phyloP scores from a whole-genome alignment of 257 asterid genomes.

The Nicotiana tomentosiformis region DNA sequence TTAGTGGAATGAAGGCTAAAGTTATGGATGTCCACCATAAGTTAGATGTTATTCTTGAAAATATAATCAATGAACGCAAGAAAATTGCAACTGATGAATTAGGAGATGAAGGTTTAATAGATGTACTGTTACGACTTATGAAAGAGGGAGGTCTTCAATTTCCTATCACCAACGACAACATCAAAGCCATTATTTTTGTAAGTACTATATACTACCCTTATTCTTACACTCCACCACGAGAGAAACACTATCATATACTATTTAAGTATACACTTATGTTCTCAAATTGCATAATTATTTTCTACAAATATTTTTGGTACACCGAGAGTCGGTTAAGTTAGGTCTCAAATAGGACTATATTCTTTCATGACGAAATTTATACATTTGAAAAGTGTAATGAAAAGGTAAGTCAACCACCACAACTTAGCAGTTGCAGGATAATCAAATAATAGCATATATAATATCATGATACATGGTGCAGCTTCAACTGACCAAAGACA shows the following conservation, averaged over 20 bases:
- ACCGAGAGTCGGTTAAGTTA: neutral
- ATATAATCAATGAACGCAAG: neutral
- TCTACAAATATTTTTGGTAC: neutral
- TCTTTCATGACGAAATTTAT: too few relatives aligned
- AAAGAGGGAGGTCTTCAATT: slow-evolving; percentile 1
- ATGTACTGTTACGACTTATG: neutral
- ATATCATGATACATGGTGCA: neutral
- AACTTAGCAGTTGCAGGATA: neutral
- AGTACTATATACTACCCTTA: neutral
- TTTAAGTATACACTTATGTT: neutral
- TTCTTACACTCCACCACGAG: neutral
- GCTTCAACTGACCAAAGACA: too few relatives aligned
- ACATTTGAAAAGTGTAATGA: neutral
- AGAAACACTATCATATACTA: too few relatives aligned
- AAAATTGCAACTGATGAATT: neutral
- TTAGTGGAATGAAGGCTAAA: neutral
- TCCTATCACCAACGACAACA: slow-evolving; percentile 3
- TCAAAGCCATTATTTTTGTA: slow-evolving; percentile 12
- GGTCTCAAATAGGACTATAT: neutral
- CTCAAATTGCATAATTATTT: neutral
- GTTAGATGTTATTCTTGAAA: neutral
- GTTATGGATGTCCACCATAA: neutral
- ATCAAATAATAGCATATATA: too few relatives aligned
- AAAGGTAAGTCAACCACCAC: neutral
- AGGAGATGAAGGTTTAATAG: neutral